These are phyloP conservation scores for Chrysosporium queenslandicum DNA, from an alignment of 2,329 filamentous ascomycete species.

Conservation along the genomic window DNA sequence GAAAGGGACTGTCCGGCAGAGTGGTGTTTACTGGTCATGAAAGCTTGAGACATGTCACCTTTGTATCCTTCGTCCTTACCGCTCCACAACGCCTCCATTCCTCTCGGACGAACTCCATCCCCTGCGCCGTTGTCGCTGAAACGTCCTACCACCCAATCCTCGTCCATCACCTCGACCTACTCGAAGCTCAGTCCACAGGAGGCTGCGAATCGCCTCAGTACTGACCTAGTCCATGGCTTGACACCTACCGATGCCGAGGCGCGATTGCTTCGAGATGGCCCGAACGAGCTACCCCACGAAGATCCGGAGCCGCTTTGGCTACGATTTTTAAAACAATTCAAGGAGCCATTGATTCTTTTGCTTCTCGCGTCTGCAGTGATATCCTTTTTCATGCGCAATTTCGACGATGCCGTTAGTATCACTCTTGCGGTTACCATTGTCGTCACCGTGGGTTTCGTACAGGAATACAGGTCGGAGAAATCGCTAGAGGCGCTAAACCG, in stretches of 20 bases:
- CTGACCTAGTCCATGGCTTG: slow-evolving; percentile 74
- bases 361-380: slow-evolving; percentile 78
- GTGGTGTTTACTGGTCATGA: slow-evolving; percentile 1
- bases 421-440: slow-evolving; percentile 94
- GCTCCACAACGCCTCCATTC: slow-evolving; percentile 42
- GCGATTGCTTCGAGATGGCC: slow-evolving; percentile 68
- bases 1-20: not conserved
- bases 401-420: slow-evolving; percentile 91
- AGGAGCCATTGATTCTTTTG: slow-evolving; percentile 88
- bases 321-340: slow-evolving; percentile 91
- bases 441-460: slow-evolving; percentile 88
- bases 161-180: slow-evolving; percentile 41
- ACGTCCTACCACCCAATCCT: slow-evolving; percentile 13
- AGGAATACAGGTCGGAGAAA: slow-evolving; percentile 96
- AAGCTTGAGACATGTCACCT: slow-evolving; percentile 51
- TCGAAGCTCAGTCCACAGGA: slow-evolving; percentile 64
- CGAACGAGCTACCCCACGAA: slow-evolving; percentile 91
- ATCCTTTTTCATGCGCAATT: slow-evolving; percentile 83
- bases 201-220: slow-evolving; percentile 64
- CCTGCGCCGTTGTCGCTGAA: slow-evolving; percentile 8
- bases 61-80: slow-evolving; percentile 50
- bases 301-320: slow-evolving; percentile 90
- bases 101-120: slow-evolving; percentile 18
- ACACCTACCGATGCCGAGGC: slow-evolving; percentile 70
- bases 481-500: slow-evolving; percentile 91